Evolutionary conservation across 2,329 filamentous ascomycete species (phyloP), one percentile per base, ranked within the genome.

Genomic region (Epichloe baconii): DNA sequence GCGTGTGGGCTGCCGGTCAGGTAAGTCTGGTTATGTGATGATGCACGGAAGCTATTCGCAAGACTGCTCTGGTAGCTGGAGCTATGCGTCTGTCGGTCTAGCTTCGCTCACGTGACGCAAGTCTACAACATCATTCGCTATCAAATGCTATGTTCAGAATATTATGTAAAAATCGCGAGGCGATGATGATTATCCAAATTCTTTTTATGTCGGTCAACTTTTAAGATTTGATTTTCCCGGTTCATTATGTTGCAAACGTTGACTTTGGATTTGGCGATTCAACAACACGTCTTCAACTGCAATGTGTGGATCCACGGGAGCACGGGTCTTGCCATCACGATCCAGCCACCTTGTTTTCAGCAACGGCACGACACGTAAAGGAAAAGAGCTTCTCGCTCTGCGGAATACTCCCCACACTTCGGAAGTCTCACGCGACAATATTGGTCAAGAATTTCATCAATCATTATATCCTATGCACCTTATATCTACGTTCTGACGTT

Each of bases 31-130:
- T 34, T 21, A 35, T 19, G 19, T 35, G 38, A 44, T 15, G 42
- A 49, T 40, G 44, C 10, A 12, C 23, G 26, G 52, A 46, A 51
- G 48, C 48, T 51, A 53, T 53, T 48, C 52, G n/a, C 48, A 47
- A 46, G 34, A 3, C 12, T n/a, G 40, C 21, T 34, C 21, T 15
- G 34, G n/a, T 17, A 44, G 26, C 19, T 44, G 7, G 12, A 44
- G 44, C 31, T 40, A 14, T 37, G 17, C 10, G 31, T 19, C 12
- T 37, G 38, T 21, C 6, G 40, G 37, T 19, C 23, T 26, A 44
- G 34, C 37, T 31, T 44, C 10, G 21, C 48, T 50, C 51, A 53
- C 51, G 51, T 53, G 51, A 53, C 44, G 35, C 21, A 14, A 14
- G n/a, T 17, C 38, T 12, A 47, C 42, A 15, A 45, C 43, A 46